Evolutionary conservation across 495 filamentous ascomycete species (phyloP).

Genomic region (Hypoxylon fuscum): DNA sequence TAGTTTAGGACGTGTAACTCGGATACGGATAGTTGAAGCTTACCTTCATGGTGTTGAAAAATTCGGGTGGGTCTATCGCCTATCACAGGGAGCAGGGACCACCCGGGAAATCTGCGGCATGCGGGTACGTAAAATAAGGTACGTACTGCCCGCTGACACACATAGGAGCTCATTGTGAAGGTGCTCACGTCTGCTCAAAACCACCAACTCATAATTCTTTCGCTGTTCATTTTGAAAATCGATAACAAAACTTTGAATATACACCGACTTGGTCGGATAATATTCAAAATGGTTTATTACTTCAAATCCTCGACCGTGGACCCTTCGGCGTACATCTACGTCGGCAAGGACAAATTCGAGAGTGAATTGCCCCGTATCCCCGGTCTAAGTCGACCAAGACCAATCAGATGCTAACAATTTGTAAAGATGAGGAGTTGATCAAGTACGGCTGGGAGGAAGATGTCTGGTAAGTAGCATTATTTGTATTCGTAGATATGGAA

Average conservation of each 20-base stretch:
- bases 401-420: slow-evolving; percentile 40
- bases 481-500: too few species aligned
- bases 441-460: slow-evolving; percentile 92
- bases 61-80: slow-evolving; percentile 30
- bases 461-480: slow-evolving; percentile 74
- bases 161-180: neutral
- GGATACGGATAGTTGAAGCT: slow-evolving; percentile 27
- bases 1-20: slow-evolving; percentile 1
- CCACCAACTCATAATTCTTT: neutral
- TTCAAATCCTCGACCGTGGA: slow-evolving; percentile 81
- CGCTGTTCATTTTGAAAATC: neutral
- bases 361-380: slow-evolving; percentile 65
- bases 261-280: neutral
- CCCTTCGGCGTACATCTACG: slow-evolving; percentile 87
- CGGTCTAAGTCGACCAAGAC: slow-evolving; percentile 22
- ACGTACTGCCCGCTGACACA: slow-evolving; percentile 8
- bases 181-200: slow-evolving; percentile 1
- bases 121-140: neutral
- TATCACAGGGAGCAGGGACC: too few species aligned
- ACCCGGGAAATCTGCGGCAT: slow-evolving; percentile 31
- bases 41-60: slow-evolving; percentile 38
- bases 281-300: slow-evolving; percentile 86
- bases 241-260: neutral
- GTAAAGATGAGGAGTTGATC: slow-evolving; percentile 92
- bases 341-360: slow-evolving; percentile 99